Evolutionary conservation across 306 rosid genomes (phyloP), one percentile per base, ranked within the genome.

Genomic region (Begonia loranthoides): DNA sequence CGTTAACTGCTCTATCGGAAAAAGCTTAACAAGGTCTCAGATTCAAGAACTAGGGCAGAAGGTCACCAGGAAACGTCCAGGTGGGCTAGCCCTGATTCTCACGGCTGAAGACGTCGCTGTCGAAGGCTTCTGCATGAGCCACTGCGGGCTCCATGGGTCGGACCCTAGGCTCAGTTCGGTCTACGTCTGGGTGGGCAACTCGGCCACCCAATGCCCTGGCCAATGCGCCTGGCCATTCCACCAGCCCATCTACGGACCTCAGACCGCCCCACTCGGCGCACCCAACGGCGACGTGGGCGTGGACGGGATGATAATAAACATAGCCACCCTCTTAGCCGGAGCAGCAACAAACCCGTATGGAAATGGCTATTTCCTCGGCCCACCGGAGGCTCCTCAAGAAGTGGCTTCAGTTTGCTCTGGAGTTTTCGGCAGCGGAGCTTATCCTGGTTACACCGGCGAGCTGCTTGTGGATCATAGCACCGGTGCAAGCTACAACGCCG

Each of bases 171-270:
- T 10, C 10, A 41, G 50, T 46, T 57, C 68, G 36, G 45, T 49
- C 1, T 59, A 45, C 54, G 48, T 64, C 12, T 73, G 71, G 71
- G 68, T 63, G 15, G 74, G 68, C 2, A 68, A 68, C 62, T 68
- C 79, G 45, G 71, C 10, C 51, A 52, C 24, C 49, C 74, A 68
- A 52, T 73, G 74, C 45, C 71, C 68, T 11, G 66, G 78, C 52
- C 52, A 72, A 24, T 72, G 78, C 54, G 67, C 64, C 9, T 67
- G 78, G 70, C 72, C 76, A 0, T 58, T 72, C 55, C 78, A 67
- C 59, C 59, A 67, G 14, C 73, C 73, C 57, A 55, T 60, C 5
- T 73, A 64, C 68, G 71, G 71, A 14, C 79, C 71, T 16, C 71
- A 73, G 54, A 73, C 68, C 12, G 5, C 64, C 7, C 59, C 71